Conservation (phyloP, 345 rosid genomes). For the Heritiera littoralis region DNA sequence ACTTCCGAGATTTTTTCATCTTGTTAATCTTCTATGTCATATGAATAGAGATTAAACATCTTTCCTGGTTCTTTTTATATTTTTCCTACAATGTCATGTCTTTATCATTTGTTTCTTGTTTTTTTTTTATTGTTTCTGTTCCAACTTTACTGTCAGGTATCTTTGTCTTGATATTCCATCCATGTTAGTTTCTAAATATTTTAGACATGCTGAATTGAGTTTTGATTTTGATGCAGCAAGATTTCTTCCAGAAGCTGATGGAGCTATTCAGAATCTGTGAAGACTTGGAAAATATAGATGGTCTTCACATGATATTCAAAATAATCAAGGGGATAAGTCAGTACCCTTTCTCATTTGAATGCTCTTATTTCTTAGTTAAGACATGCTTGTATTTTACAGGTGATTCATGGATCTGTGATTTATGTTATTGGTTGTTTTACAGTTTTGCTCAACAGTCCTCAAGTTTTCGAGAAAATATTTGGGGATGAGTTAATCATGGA, state of each 20-base stretch:
- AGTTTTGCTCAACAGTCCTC: conserved; percentile 83
- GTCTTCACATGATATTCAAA: conserved; percentile 80
- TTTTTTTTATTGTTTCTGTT: not conserved
- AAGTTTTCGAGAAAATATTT: conserved; percentile 74
- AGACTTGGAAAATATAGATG: conserved; percentile 56
- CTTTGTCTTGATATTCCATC: not conserved
- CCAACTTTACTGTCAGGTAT: not conserved
- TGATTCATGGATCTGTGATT: conserved; percentile 23
- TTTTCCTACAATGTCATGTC: not conserved
- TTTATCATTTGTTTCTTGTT: not conserved
- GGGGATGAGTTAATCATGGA: conserved; percentile 89
- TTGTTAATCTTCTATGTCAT: not conserved
- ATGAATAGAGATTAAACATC: conserved; percentile 3
- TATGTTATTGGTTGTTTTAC: conserved; percentile 35
- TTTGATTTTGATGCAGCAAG: conserved; percentile 55
- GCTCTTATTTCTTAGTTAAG: conserved; percentile 16
- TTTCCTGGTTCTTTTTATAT: not conserved
- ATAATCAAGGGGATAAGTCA: conserved; percentile 78
- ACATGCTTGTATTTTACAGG: conserved; percentile 12
- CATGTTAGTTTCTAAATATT: not conserved
- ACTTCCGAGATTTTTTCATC: not conserved
- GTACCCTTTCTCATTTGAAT: conserved; percentile 30
- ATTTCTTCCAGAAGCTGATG: conserved; percentile 73
- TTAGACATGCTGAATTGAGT: conserved; percentile 16
- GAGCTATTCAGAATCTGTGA: conserved; percentile 68